A percentile compares a stretch with the other conserved stretches of the same genome.
Evolutionary conservation across 2,329 filamentous ascomycete genomes (phyloP).

Genomic region (Paecilomyces variotii): DNA sequence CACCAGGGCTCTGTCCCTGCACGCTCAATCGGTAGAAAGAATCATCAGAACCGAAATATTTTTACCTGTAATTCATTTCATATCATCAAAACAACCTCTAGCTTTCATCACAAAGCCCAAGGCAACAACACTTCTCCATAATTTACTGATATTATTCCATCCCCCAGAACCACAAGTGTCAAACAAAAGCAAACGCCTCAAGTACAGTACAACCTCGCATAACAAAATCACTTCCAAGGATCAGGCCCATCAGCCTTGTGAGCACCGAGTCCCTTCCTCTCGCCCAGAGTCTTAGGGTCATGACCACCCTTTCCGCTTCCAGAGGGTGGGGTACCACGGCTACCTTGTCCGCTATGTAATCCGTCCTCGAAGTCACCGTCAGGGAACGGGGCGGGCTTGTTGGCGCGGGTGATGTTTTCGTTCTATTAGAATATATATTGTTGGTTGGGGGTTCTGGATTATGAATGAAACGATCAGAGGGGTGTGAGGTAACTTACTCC

Average conservation of each 20-base stretch:
- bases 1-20: too few relatives aligned
- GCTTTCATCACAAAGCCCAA: too few relatives aligned
- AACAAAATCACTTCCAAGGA: too few relatives aligned
- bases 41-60: too few relatives aligned
- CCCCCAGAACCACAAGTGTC: neutral
- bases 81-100: too few relatives aligned
- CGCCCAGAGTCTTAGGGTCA: constrained; percentile 25
- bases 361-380: constrained; percentile 20
- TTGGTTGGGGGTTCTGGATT: neutral
- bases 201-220: neutral
- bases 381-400: constrained; percentile 28
- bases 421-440: neutral
- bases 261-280: constrained; percentile 26
- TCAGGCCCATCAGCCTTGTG: constrained; percentile 6
- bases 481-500: constrained; percentile 14
- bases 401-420: constrained; percentile 18
- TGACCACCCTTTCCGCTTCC: constrained; percentile 32
- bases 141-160: neutral
- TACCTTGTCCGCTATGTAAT: constrained; percentile 16
- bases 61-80: too few relatives aligned
- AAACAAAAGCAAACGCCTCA: neutral
- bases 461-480: neutral
- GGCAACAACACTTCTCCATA: too few relatives aligned
- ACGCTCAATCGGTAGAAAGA: too few relatives aligned
- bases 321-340: constrained; percentile 12